A percentile compares a stretch with the other conserved stretches of the same genome.
These are phyloP conservation scores for Amanita molliuscula DNA, from an alignment of 768 basidiomycete genomes.

Conservation along the genomic window DNA sequence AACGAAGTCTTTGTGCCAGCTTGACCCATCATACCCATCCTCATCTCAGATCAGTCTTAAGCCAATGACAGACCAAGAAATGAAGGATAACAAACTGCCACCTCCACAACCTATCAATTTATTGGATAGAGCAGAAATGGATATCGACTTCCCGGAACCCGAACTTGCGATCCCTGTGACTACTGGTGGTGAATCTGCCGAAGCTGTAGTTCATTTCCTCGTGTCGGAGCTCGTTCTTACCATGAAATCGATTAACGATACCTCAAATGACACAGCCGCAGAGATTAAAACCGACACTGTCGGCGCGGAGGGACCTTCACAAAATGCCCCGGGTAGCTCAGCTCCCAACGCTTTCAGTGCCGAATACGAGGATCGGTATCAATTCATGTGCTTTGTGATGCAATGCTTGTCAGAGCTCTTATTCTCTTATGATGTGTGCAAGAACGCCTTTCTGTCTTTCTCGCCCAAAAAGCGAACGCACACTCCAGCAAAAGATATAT, in stretches of 20 bases:
- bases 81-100: conserved; percentile 4
- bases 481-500: conserved; percentile 52
- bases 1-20: conserved; percentile 58
- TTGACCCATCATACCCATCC: conserved; percentile 53
- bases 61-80: conserved; percentile 2
- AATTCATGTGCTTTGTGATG: conserved; percentile 78
- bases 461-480: conserved; percentile 55
- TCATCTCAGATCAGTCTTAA: conserved; percentile 52
- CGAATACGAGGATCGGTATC: conserved; percentile 27
- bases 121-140: conserved; percentile 12
- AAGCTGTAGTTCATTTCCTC: conserved; percentile 59
- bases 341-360: not conserved
- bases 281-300: not conserved
- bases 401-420: conserved; percentile 86
- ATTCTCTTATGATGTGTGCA: conserved; percentile 90
- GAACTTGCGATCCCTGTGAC: conserved; percentile 24
- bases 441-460: conserved; percentile 76
- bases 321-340: no score
- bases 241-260: conserved; percentile 31
- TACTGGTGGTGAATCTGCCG: conserved; percentile 34
- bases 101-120: conserved; percentile 14
- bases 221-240: conserved; percentile 59
- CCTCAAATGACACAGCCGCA: conserved; percentile 2
- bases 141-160: conserved; percentile 35
- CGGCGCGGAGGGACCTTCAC: not conserved